Conservation (phyloP, 2,329 filamentous ascomycete genomes). For the Fusarium virguliforme region DNA sequence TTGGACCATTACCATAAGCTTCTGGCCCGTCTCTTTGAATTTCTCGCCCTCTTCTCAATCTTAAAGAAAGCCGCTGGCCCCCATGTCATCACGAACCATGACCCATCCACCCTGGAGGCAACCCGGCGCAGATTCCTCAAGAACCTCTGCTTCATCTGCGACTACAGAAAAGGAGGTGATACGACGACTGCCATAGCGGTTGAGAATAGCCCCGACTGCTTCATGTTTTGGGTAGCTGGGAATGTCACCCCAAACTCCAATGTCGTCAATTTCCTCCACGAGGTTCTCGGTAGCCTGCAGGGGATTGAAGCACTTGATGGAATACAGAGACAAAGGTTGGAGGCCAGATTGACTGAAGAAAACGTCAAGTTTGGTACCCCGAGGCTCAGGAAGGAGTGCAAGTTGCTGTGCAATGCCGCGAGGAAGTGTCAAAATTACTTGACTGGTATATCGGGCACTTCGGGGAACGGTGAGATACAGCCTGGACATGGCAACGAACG, state of each 20-base stretch:
- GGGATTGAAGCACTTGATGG: neutral
- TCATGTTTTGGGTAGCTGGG: constrained; percentile 62
- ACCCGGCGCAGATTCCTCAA: constrained; percentile 54
- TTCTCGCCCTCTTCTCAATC: constrained; percentile 38
- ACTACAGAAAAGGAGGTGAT: constrained; percentile 63
- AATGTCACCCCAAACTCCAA: constrained; percentile 53
- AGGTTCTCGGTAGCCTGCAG: constrained; percentile 44
- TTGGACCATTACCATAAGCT: constrained; percentile 28
- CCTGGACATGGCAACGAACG: neutral
- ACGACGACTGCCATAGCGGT: constrained; percentile 64
- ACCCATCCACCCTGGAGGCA: constrained; percentile 12
- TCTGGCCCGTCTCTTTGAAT: constrained; percentile 46
- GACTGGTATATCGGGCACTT: neutral
- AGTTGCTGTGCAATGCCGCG: constrained; percentile 32
- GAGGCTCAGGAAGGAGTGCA: constrained; percentile 48
- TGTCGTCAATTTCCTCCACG: constrained; percentile 53
- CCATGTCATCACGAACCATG: constrained; percentile 14
- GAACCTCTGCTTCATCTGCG: constrained; percentile 63
- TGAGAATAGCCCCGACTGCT: constrained; percentile 53
- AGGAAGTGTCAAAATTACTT: constrained; percentile 36
- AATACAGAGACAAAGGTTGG: constrained; percentile 3
- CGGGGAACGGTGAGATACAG: constrained; percentile 23
- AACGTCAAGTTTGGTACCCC: constrained; percentile 39
- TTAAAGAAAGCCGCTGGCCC: constrained; percentile 35
- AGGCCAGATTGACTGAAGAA: constrained; percentile 2